Conservation (phyloP, 1,284 basidiomycete genomes). For the Inonotus obliquus region DNA sequence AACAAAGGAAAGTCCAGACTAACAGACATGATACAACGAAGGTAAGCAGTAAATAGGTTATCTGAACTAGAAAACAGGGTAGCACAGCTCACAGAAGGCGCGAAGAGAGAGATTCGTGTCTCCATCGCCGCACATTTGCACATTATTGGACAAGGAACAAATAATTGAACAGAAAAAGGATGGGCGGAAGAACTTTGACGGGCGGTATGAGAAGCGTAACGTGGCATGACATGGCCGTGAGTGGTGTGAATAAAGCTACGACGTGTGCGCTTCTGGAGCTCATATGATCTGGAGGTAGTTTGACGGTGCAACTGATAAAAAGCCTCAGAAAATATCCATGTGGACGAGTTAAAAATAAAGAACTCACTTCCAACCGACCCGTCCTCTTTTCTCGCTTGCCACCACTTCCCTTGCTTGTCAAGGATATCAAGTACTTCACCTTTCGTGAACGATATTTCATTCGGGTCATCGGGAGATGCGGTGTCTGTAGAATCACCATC, state of each 20-base stretch:
- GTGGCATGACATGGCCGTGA: constrained; percentile 14
- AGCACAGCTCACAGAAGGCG: background rate
- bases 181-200: background rate
- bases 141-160: background rate
- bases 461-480: constrained; percentile 91
- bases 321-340: constrained; percentile 21
- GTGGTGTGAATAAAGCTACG: background rate
- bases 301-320: constrained; percentile 63
- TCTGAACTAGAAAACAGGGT: background rate
- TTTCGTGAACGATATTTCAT: constrained; percentile 92
- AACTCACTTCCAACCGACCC: constrained; percentile 78
- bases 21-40: constrained; percentile 10
- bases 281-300: constrained; percentile 76
- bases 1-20: background rate
- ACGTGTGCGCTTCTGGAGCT: constrained; percentile 11
- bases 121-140: background rate
- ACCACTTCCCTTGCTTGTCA: constrained; percentile 94
- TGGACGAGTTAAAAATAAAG: background rate
- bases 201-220: constrained; percentile 17
- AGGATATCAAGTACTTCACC: constrained; percentile 93
- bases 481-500: constrained; percentile 52
- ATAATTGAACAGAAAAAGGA: background rate
- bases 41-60: constrained; percentile 10
- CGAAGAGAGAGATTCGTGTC: background rate
- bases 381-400: constrained; percentile 86